Base-by-base conservation (phyloP, 805 yeast genomes). In the Ogataea zsoltii region DNA sequence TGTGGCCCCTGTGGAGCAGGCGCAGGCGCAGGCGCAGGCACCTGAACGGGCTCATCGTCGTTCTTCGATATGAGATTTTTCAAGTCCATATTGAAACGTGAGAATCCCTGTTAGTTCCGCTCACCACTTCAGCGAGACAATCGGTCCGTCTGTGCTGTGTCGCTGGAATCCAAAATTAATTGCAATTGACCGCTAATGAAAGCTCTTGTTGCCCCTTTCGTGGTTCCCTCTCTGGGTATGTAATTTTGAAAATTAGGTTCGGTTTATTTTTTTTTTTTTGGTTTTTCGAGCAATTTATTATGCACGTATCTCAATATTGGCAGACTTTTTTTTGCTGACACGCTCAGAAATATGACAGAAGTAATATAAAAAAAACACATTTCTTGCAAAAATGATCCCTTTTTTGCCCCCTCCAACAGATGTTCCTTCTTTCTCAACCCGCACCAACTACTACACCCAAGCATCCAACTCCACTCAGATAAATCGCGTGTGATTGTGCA, bases 61-160 rank as follows among this genome's bases (percentile, higher is more conserved):
- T 54, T 59, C 34, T 53, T 51, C 7, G 67, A 58, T 26, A 63
- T 62, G 15, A 64, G 44, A 31, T 61, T 63, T 30, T 60, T 56
- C 33, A 64, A 51, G 49, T 64, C 68, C 68, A 63, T 64, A 7
- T n/a, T 28, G n/a, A n/a, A n/a, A 28, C 14, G 13, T 11, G 26
- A 25, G 28, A n/a, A 21, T 21, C 25, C 25, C 9, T 21, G 7
- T 21, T 21, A 21, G 5, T 9, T 5, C 25, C 9, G 25, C 9
- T 5, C 5, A 21, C 5, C 25, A 6, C 5, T 21, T 21, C 25
- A 21, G 9, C 25, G 9, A 21, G 9, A 21, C 25, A 21, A 9
- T 6, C 5, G 5, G 25, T 5, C 25, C 25, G 25, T 9, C 25
- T 9, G 9, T 9, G 25, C 9, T 21, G 25, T 21, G 25, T 21